phyloP scores from a whole-genome alignment of 192 early-diverging fungal genomes.

The Mortierella antarctica region DNA sequence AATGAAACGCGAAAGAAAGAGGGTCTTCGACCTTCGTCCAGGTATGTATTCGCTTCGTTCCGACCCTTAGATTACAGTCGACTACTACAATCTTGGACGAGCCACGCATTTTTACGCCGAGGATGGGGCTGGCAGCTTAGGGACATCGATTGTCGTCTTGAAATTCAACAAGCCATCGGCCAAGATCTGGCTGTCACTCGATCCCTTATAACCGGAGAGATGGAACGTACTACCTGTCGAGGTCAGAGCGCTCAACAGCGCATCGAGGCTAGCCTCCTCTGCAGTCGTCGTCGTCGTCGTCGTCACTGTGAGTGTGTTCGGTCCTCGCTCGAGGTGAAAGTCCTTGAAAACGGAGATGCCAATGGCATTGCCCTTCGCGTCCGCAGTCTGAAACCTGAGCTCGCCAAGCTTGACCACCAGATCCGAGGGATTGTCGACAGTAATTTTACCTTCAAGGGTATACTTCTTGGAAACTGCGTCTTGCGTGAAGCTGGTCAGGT shows the following conservation, averaged over 20 bases:
- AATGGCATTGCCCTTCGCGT: neutral
- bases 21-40: no score
- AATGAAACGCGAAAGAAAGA: no score
- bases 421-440: slow-evolving; percentile 1
- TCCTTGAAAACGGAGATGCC: neutral
- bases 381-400: neutral
- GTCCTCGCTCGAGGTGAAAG: neutral
- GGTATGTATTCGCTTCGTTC: no score
- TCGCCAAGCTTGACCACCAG: neutral
- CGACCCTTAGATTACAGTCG: no score
- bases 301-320: neutral
- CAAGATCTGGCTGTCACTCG: neutral
- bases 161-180: neutral
- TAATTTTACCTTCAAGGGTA: neutral
- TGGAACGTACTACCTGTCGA: neutral
- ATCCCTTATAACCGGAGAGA: neutral
- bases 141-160: neutral
- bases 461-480: neutral
- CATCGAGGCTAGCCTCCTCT: neutral
- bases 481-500: neutral
- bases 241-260: neutral
- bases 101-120: no score
- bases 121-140: neutral
- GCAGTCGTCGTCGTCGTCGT: neutral
- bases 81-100: no score